phyloP scores from a whole-genome alignment of 768 basidiomycete genomes.

The Suillus discolor region DNA sequence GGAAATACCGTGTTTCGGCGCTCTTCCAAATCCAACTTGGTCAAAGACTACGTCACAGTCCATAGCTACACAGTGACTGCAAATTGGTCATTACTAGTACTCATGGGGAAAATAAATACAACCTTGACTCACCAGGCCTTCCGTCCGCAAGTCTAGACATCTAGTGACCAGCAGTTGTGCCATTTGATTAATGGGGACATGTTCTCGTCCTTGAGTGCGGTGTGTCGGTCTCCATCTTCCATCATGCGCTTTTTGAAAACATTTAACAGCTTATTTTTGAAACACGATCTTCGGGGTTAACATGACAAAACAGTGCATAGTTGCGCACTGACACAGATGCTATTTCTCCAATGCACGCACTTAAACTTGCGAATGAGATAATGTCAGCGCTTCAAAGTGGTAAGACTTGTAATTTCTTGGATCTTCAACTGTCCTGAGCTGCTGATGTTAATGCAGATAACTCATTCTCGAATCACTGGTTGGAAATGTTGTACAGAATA shows the following conservation, averaged over 20 bases:
- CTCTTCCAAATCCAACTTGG: too few relatives aligned
- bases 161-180: not conserved
- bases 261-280: not conserved
- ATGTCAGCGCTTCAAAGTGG: not conserved
- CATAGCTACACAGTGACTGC: not conserved
- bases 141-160: not conserved
- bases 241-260: not conserved
- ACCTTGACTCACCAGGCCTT: not conserved
- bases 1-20: too few relatives aligned
- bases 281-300: not conserved
- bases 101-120: not conserved
- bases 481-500: not conserved
- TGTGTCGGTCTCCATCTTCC: not conserved
- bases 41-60: too few relatives aligned
- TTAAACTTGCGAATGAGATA: not conserved
- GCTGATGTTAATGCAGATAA: not conserved
- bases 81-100: not conserved
- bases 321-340: not conserved
- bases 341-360: not conserved
- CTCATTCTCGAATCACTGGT: not conserved
- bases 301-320: not conserved
- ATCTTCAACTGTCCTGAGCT: not conserved
- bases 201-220: not conserved
- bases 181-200: not conserved
- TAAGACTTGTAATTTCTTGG: not conserved